phyloP scores from a whole-genome alignment of 176 grass and related monocot genomes.

The Tillandsia fasciculata region DNA sequence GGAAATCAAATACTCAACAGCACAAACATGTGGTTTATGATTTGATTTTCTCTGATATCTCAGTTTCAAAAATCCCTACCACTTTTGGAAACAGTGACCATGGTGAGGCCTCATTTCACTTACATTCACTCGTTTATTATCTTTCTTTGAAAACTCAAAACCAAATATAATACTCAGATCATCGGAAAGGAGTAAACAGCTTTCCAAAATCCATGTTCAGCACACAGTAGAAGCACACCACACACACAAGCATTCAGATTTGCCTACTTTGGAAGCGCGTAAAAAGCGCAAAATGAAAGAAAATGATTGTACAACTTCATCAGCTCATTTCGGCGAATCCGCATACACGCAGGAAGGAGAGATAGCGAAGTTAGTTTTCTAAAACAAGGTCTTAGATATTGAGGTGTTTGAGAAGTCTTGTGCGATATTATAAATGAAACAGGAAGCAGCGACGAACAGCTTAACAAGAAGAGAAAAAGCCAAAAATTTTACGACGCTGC shows the following conservation, averaged over 20 bases:
- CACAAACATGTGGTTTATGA: neutral
- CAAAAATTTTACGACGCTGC: constrained; percentile 13
- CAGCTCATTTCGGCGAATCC: neutral
- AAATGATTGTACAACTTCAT: neutral
- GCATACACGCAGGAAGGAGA: neutral
- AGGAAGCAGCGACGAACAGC: neutral
- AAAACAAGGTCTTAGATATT: neutral
- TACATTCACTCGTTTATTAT: neutral
- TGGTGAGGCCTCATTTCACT: neutral
- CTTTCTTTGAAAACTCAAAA: too few relatives aligned
- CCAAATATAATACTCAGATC: neutral
- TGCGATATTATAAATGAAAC: too few relatives aligned
- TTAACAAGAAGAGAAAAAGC: neutral
- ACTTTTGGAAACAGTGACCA: neutral
- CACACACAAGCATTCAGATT: neutral
- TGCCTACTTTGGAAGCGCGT: neutral
- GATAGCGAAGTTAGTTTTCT: neutral
- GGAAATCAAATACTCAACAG: constrained; percentile 5
- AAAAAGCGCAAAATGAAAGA: neutral
- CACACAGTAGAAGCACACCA: neutral
- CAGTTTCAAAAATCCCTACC: constrained; percentile 6
- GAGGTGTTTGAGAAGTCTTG: too few relatives aligned
- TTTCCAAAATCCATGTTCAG: neutral
- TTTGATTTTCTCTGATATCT: constrained; percentile 31
- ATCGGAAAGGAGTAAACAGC: neutral